Base-by-base conservation (phyloP, 106 monocot genomes). In the Acanthochlamys bracteata region DNA sequence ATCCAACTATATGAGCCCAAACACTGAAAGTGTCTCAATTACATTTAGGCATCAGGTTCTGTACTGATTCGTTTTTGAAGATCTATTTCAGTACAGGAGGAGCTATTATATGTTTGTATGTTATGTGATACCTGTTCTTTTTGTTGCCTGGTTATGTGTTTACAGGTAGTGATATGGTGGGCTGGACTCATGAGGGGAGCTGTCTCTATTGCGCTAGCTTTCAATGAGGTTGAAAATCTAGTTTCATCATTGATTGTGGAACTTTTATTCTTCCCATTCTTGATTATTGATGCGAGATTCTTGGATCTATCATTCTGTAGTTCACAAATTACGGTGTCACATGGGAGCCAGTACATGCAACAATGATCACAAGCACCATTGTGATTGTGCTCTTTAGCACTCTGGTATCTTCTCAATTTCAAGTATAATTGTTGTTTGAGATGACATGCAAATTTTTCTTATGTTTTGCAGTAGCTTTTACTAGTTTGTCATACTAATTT, bases 131-230 rank as follows among this genome's bases (percentile, higher is more conserved):
- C n/a, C n/a, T n/a, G 21, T 49, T 55, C 13, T 9, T 10, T 9
- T 49, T 49, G 2, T 49, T 49, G 17, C 49, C 3, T 1, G 10
- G 49, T 49, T 17, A 3, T 4, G 17, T 14, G 49, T 9, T 49
- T 1, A 49, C 78, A 99, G 98, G 65, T 99, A 58, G 74, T 72
- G 60, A 92, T 99, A 81, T 99, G 98, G 98, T 99, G 98, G 98
- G 91, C 98, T 40, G 98, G 98, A 62, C 81, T 99, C 17, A 99
- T 99, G 98, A 88, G 98, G 70, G 98, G 98, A 57, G 92, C 98
- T 20, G 98, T 99, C 46, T 99, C 98, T 7, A 92, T 99, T 81
- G 98, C 98, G 53, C 92, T 99, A 77, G 98, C 98, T 70, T 99
- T 92, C 73, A 99, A 89, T 74, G 73, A 99, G 98, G 98, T 91